Evolutionary conservation across 495 filamentous ascomycete species (phyloP), one percentile per base, ranked within the genome.

Genomic region (Aspergillus baeticus): DNA sequence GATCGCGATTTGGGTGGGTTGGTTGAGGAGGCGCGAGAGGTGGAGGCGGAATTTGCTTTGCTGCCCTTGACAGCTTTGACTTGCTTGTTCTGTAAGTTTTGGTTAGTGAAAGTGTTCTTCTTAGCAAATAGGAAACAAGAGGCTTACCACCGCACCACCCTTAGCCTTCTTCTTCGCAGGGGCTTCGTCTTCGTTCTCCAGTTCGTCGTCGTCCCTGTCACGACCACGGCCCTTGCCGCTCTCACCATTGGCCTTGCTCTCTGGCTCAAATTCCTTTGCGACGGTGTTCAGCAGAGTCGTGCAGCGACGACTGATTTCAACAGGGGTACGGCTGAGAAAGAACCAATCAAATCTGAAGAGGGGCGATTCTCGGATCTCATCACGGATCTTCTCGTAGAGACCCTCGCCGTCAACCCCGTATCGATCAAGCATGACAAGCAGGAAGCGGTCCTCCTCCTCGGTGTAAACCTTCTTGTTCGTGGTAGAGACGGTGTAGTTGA

Each of bases 381-480:
- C 90, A 14, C 92, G 84, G 61, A 96, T 93, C 64, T 83, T 85
- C 58, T 96, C 91, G 61, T 90, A 91, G 49, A 96, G 81, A 26
- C 84, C 82, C 63, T 94, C 92, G 2, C 87, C 87, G 50, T 96
- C 90, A 11, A 98, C 82, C 17, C 95, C 95, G 63, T 88, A 89
- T 70, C 85, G 87, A 69, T 99, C 91, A 3, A 99, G 73, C 75
- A 96, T 88, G 35, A 98, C 92, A 26, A 99, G 79, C 46, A 99
- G 77, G 74, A 99, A 99, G 10, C 95, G 85, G 65, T 99, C 95
- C 72, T 99, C 95, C 66, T 99, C 95, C 66, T 98, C 95, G 0
- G 94, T 97, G 66, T 99, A 99, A 6, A 98, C 91, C 76, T 98
- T 98, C 80, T 99, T 99, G 77, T 99, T 99, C 44, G 95, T 99